A percentile compares a stretch with the other conserved stretches of the same genome.
phyloP scores from a whole-genome alignment of 257 asterid species.

The Lantana camara region DNA sequence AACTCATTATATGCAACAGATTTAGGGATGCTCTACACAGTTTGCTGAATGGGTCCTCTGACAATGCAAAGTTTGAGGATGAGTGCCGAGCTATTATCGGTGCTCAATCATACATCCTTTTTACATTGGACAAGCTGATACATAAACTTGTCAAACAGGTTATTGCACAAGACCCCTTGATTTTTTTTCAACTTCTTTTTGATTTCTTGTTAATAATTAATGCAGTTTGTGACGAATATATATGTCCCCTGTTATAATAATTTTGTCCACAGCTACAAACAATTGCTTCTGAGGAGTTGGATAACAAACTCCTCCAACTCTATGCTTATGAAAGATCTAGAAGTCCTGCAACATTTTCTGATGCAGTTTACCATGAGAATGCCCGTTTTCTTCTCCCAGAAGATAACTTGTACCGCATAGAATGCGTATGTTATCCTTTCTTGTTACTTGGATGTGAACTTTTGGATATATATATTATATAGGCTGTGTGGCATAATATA shows the following conservation, averaged over 20 bases:
- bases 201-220: constrained; percentile 6
- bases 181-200: not conserved
- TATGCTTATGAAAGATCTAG: constrained; percentile 80
- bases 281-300: constrained; percentile 72
- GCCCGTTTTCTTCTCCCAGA: constrained; percentile 69
- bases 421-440: constrained; percentile 60
- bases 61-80: constrained; percentile 87
- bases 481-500: constrained; percentile 6
- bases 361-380: constrained; percentile 71
- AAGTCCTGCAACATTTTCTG: constrained; percentile 51
- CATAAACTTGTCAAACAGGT: constrained; percentile 92
- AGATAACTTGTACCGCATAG: constrained; percentile 78
- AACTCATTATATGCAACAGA: constrained; percentile 50
- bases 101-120: constrained; percentile 83
- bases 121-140: constrained; percentile 91
- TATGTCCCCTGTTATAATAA: constrained; percentile 28
- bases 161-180: constrained; percentile 14
- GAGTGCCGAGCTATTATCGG: constrained; percentile 94
- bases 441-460: constrained; percentile 8
- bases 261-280: constrained; percentile 61
- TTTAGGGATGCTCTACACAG: constrained; percentile 76
- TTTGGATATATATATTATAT: constrained; percentile 1
- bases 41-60: constrained; percentile 83
- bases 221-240: constrained; percentile 30
- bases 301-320: constrained; percentile 74